Evolutionary conservation across 306 rosid genomes (phyloP).

Genomic region (Malus sieversii): DNA sequence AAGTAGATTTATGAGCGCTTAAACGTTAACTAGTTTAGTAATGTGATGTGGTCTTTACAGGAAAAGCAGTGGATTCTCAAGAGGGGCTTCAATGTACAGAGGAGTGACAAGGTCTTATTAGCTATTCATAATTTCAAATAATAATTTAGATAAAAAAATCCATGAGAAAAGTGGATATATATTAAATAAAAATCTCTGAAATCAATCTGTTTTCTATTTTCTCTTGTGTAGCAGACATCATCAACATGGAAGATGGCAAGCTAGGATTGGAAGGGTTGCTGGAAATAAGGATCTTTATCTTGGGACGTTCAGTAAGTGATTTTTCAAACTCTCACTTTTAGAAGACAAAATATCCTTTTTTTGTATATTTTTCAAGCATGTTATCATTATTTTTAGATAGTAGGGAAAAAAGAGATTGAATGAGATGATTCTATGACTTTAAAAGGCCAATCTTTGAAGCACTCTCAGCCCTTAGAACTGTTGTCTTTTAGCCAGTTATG

Average conservation of each 20-base stretch:
- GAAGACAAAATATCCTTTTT: background rate
- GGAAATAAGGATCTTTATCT: constrained; percentile 94
- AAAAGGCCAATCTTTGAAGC: constrained; percentile 24
- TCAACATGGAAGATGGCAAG: constrained; percentile 98
- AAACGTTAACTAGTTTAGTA: background rate
- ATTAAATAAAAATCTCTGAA: background rate
- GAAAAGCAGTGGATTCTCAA: constrained; percentile 90
- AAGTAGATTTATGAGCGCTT: background rate
- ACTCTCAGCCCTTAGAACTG: constrained; percentile 10
- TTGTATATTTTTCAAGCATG: constrained; percentile 8
- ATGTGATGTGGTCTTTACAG: constrained; percentile 20
- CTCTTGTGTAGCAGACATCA: constrained; percentile 58
- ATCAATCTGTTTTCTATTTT: constrained; percentile 1
- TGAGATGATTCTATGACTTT: constrained; percentile 18
- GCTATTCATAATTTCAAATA: constrained; percentile 3
- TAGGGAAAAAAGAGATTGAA: constrained; percentile 5
- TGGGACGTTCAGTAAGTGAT: constrained; percentile 78
- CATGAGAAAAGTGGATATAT: background rate
- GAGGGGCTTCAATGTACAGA: constrained; percentile 88
- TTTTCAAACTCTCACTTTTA: background rate
- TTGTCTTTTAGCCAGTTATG: constrained; percentile 25
- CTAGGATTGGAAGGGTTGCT: constrained; percentile 89
- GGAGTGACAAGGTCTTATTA: constrained; percentile 83
- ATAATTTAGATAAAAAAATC: too few relatives aligned
- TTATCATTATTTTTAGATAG: constrained; percentile 6